Evolutionary conservation across 163 green algal species (phyloP), one percentile per base, ranked within the genome.

Genomic region (Scenedesmus sp.): DNA sequence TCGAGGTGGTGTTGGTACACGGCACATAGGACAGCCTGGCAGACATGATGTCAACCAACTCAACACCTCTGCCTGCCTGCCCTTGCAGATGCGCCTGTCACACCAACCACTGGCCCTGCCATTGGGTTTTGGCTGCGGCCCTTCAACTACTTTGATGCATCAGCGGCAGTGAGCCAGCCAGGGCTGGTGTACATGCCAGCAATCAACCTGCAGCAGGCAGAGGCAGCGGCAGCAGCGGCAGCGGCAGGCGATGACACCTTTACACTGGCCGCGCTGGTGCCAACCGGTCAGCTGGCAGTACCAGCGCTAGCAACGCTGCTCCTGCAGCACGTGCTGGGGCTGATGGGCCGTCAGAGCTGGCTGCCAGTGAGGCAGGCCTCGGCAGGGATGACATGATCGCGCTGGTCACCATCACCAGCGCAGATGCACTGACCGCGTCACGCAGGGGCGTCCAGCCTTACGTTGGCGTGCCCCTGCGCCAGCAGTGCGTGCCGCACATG

Each of bases 111-210:
- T 37, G 85, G 85, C 2, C 85, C 85, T 10, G 73, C 37, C 3
- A 65, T 91, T 4, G 73, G 86, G 5, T 91, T 91, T 40, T 86
- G 73, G 73, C 86, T 91, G 51, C 73, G 86, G 15, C 86, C 86
- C 12, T 91, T 91, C 76, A 91, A 91, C 76, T 91, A 49, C 86
- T 91, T 91, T 61, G 53, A 91, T 46, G 86, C 86, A 15, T 86
- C 73, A 43, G 86, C 86, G 46, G 86, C 86, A 53, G 53, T 40
- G 22, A 46, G 44, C 26, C 76, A 86, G 73, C 86, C 86, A 1
- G 86, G 42, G 20, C 65, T 91, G 53, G 86, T 91, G n/a, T 86
- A 86, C 51, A 86, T 91, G 10, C 86, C 86, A 24, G 73, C 68
- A 33, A 20, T 89, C 22, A 89, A 30, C 12, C 7, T 20, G 18